Evolutionary conservation across 2,329 filamentous ascomycete genomes (phyloP).

Genomic region (Aureobasidium leucospermi): DNA sequence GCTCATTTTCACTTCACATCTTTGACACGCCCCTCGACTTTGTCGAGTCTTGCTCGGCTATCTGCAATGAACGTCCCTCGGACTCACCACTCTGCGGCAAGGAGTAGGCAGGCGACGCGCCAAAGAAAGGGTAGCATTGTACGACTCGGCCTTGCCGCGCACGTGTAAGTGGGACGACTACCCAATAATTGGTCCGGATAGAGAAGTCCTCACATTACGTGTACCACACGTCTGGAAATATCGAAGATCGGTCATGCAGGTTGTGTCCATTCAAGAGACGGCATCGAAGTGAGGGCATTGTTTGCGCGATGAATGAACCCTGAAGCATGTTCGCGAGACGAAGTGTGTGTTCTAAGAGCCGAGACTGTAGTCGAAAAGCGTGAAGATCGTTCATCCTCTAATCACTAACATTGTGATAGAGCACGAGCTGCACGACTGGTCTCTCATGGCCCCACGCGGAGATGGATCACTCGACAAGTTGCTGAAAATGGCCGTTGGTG

Average conservation of each 20-base stretch:
- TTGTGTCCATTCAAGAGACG: not conserved
- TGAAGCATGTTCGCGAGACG: not conserved
- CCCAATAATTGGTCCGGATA: not conserved
- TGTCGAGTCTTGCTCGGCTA: conserved; percentile 9
- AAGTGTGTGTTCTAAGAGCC: not conserved
- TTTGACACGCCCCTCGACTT: not conserved
- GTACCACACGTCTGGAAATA: not conserved
- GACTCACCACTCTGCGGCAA: conserved; percentile 2
- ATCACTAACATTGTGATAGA: not conserved
- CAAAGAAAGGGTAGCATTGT: not conserved
- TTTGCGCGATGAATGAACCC: not conserved
- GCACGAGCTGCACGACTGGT: not conserved
- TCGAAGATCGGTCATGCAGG: not conserved
- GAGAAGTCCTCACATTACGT: not conserved
- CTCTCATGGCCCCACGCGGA: not conserved
- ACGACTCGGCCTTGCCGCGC: conserved; percentile 4
- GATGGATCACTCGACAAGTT: conserved; percentile 7
- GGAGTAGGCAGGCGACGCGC: not conserved
- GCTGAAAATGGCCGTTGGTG: conserved; percentile 7
- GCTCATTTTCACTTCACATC: not conserved
- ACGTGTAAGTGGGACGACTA: conserved; percentile 7
- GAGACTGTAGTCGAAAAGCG: not conserved
- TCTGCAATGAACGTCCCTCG: conserved; percentile 1
- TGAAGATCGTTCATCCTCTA: not conserved
- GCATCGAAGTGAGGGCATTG: not conserved